Evolutionary conservation across 176 grass and related monocot species (phyloP), one percentile per base, ranked within the genome.

Genomic region (Carex pumila): DNA sequence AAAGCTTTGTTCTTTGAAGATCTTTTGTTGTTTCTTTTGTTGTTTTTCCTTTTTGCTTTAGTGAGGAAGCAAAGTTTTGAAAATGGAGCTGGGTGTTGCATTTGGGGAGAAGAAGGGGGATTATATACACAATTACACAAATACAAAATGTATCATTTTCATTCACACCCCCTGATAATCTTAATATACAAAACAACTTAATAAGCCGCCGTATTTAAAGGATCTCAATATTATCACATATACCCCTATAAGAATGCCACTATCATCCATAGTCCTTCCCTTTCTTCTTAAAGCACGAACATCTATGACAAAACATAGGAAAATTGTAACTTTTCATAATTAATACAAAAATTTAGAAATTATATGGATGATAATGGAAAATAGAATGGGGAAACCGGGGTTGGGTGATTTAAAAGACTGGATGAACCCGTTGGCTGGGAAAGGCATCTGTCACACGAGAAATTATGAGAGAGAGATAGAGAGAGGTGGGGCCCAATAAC

Each of bases 81-180:
- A 78, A 22, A 50, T 7, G 19, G 73, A 78, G 7, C 6, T 29
- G 7, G 73, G 29, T 49, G 72, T 56, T 56, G 72, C 49, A 77
- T 56, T 4, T 15, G 19, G 49, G 29, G 25, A 78, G 52, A 78
- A 56, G 29, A 10, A 56, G 3, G 10, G 73, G 73, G 29, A 9
- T 78, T 78, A 56, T 78, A 78, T 78, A 78, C 25, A 78, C 73
- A 57, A 31, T 57, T 78, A 78, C 50, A 34, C 73, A 57, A 32
- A 78, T 30, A 6, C 53, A 52, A 52, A 11, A 75, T 30, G 7
- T 47, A 30, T 17, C 2, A 17, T 6, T 77, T 77, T 7, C 49
- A 77, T 53, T 56, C 34, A 0, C 25, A 34, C 0, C 49, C 73
- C 73, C 49, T 41, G 0, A 70, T 15, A 18, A 70, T 14, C 36